phyloP scores from a whole-genome alignment of 371 early-diverging fungal species.

The Nematocida displodere region DNA sequence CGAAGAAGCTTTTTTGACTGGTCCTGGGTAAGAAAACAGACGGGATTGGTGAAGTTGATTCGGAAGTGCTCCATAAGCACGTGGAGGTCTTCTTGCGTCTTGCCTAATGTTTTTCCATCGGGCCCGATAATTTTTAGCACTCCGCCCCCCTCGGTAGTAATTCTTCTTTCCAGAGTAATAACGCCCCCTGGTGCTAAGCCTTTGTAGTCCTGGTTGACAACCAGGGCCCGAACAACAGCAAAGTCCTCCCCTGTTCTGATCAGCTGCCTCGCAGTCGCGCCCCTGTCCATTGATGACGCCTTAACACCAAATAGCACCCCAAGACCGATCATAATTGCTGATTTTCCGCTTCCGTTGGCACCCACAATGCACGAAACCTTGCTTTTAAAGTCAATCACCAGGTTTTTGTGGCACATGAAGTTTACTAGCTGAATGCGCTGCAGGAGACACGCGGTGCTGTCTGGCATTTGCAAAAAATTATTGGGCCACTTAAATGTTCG shows the following conservation, averaged over 20 bases:
- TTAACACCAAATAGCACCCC: constrained; percentile 64
- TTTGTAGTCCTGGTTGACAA: constrained; percentile 39
- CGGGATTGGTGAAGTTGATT: constrained; percentile 61
- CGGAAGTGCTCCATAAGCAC: constrained; percentile 53
- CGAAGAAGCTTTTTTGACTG: constrained; percentile 63
- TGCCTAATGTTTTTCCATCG: constrained; percentile 23
- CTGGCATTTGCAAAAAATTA: not conserved
- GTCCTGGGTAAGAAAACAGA: constrained; percentile 65
- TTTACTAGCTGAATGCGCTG: constrained; percentile 59
- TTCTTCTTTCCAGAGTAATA: constrained; percentile 59
- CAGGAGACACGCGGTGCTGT: constrained; percentile 7
- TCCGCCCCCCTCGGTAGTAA: constrained; percentile 28
- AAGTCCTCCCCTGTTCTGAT: constrained; percentile 58
- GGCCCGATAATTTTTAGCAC: constrained; percentile 38
- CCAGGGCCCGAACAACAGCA: constrained; percentile 39
- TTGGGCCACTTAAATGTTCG: not conserved
- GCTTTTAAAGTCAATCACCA: constrained; percentile 58
- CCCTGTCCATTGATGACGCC: constrained; percentile 58
- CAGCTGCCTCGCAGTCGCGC: constrained; percentile 55
- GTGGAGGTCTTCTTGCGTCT: constrained; percentile 58
- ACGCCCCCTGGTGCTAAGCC: constrained; percentile 49
- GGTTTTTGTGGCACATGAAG: constrained; percentile 65
- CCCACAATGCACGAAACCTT: constrained; percentile 63
- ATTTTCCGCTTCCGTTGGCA: constrained; percentile 65
- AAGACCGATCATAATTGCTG: constrained; percentile 65